Evolutionary conservation across 2,329 filamentous ascomycete genomes (phyloP), one percentile per base, ranked within the genome.

Genomic region (Aspergillus alliaceus): DNA sequence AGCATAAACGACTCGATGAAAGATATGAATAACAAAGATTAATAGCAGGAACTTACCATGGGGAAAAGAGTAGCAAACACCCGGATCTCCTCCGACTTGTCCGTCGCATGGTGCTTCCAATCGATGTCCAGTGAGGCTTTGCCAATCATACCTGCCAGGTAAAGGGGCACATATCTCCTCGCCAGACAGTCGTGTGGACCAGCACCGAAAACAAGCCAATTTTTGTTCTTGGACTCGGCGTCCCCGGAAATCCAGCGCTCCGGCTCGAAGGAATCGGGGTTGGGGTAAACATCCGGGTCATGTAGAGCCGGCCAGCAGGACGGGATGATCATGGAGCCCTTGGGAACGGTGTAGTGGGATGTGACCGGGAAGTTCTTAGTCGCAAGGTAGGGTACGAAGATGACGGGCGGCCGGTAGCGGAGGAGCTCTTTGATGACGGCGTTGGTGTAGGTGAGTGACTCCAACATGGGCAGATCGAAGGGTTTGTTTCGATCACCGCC

Each of bases 401-500:
- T 83, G 40, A 84, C 82, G 0, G 81, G 81, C 1, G 81, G 81
- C 0, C 80, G 66, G 61, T 82, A 71, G 34, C 82, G 80, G 14
- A 84, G 79, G 1, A 82, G 72, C 59, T 84, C 82, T 59, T 82
- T 84, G 56, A 84, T 71, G 0, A 83, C 80, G 2, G 81, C 81
- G 25, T 76, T 78, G 52, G 81, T 84, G 62, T 83, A 84, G 0
- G 75, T 75, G 32, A 84, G 72, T 0, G 75, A 78, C 49, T 83
- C 80, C 2, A 80, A 62, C 79, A 82, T 81, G 2, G 67, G 59
- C 0, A 83, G 68, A 32, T 79, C 74, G 22, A 81, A 78, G 0
- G 76, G 68, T 22, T 66, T 71, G 49, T 64, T 65, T n/a, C 47
- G 68, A 34, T 82, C 78, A 0, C 80, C 80, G 2, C 67, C 72